Conservation (phyloP, 345 rosid genomes). For the Toxicodendron radicans region DNA sequence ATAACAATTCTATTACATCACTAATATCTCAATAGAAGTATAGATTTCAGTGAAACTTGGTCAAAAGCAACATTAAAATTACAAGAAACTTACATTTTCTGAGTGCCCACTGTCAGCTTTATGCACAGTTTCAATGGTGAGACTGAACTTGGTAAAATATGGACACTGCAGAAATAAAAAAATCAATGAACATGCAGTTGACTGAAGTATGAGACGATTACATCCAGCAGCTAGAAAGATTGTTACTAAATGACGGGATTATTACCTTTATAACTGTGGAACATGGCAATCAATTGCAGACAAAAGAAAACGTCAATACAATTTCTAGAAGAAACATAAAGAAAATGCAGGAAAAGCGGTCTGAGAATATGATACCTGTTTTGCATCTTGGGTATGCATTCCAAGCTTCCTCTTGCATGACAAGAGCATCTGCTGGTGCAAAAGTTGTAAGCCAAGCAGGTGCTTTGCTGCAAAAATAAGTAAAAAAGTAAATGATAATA, state of each 20-base stretch:
- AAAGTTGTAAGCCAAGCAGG: constrained; percentile 66
- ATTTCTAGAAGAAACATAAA: constrained; percentile 5
- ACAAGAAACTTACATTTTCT: constrained; percentile 54
- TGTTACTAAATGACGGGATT: not conserved
- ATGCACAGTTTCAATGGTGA: constrained; percentile 64
- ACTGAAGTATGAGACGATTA: not conserved
- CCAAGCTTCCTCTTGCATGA: constrained; percentile 76
- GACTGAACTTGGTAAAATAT: constrained; percentile 59
- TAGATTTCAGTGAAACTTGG: not conserved
- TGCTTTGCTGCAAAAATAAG: constrained; percentile 52
- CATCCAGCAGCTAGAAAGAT: not conserved
- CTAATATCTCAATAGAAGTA: not conserved
- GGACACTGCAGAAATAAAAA: constrained; percentile 56
- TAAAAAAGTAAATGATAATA: not conserved
- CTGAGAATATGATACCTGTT: constrained; percentile 45
- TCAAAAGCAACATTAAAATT: not conserved
- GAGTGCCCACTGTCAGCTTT: constrained; percentile 55
- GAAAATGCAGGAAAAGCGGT: not conserved
- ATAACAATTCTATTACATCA: not conserved
- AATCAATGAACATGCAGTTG: constrained; percentile 13
- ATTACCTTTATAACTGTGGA: constrained; percentile 64
- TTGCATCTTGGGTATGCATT: constrained; percentile 76
- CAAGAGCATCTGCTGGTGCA: constrained; percentile 67
- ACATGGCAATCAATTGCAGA: constrained; percentile 22
- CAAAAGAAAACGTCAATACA: constrained; percentile 24